Conservation (phyloP, 495 filamentous ascomycete species). For the Penicillium robsamsonii region DNA sequence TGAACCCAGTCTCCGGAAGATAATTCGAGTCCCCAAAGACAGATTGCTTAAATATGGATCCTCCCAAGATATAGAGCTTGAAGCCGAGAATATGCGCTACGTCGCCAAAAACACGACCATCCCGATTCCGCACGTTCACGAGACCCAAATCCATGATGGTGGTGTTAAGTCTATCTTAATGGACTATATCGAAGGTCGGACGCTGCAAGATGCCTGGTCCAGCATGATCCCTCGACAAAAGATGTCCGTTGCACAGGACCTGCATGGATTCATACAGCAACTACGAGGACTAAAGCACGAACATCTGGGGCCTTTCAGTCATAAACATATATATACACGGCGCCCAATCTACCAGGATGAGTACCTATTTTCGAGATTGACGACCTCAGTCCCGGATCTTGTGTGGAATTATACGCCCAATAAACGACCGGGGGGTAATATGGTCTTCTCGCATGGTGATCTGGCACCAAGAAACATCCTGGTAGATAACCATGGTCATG, state of each 20-base stretch:
- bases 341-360: not conserved
- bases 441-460: conserved; percentile 9
- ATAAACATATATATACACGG: not conserved
- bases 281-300: not conserved
- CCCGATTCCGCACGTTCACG: not conserved
- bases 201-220: conserved; percentile 3
- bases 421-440: not conserved
- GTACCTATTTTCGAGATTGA: not conserved
- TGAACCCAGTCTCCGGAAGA: not conserved
- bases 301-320: not conserved
- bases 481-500: conserved; percentile 1
- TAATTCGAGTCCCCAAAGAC: conserved; percentile 1
- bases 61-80: not conserved
- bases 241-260: conserved; percentile 1
- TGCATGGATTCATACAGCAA: conserved; percentile 3
- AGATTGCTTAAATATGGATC: conserved; percentile 5
- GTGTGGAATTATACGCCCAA: too few relatives aligned
- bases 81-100: conserved; percentile 5
- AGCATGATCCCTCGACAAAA: conserved; percentile 1
- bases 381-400: not conserved
- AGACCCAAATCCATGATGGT: not conserved
- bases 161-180: not conserved
- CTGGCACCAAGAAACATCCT: conserved; percentile 11
- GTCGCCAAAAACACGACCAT: conserved; percentile 1
- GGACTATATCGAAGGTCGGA: conserved; percentile 4